Evolutionary conservation across 441 rosid species (phyloP).

Genomic region (Populus hybrid): DNA sequence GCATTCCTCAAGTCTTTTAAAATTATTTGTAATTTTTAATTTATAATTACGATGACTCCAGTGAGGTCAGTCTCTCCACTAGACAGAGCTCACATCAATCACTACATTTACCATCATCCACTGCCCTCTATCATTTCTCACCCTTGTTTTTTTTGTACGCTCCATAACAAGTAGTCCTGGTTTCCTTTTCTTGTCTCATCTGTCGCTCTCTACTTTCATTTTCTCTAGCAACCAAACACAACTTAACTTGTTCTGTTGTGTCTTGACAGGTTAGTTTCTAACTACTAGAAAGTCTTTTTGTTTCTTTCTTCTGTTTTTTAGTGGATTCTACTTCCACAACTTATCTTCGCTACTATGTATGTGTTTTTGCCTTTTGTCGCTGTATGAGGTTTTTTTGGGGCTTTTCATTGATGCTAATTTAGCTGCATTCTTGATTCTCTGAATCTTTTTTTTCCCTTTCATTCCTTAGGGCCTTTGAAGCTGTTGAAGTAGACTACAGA

Average conservation of each 20-base stretch:
- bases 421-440: slow-evolving; percentile 22
- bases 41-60: too few relatives aligned
- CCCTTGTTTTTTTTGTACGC: background rate
- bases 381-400: background rate
- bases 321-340: background rate
- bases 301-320: slow-evolving; percentile 6
- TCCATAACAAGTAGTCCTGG: background rate
- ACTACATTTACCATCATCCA: background rate
- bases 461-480: background rate
- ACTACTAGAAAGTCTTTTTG: background rate
- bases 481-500: background rate
- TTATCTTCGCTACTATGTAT: background rate
- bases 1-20: too few relatives aligned
- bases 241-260: slow-evolving; percentile 15
- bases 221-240: slow-evolving; percentile 15
- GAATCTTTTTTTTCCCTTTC: background rate
- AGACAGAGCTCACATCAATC: slow-evolving; percentile 11
- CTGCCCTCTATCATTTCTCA: background rate
- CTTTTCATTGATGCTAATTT: slow-evolving; percentile 25
- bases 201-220: background rate
- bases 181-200: background rate
- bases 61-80: too few relatives aligned
- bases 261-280: slow-evolving; percentile 4
- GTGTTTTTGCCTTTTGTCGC: background rate
- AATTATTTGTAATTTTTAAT: too few relatives aligned